A percentile compares a stretch with the other conserved stretches of the same genome.
Conservation (phyloP, 345 rosid genomes). For the Syzygium jambos region DNA sequence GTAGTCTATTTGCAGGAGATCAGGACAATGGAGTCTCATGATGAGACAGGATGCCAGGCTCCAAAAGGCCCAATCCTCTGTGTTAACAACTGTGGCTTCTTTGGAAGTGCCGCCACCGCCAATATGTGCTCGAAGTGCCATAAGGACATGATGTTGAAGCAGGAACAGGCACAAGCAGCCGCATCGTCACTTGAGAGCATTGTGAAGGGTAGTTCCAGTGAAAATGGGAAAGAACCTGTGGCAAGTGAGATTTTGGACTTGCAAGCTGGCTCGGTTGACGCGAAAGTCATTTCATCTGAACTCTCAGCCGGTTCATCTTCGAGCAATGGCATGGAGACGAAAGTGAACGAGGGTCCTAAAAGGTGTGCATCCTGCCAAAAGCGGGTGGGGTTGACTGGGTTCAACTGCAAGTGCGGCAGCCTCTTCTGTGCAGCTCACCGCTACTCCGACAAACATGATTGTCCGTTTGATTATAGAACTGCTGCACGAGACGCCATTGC, state of each 20-base stretch:
- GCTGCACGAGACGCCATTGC: constrained; percentile 50
- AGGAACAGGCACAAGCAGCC: constrained; percentile 37
- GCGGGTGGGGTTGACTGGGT: constrained; percentile 62
- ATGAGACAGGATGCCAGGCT: constrained; percentile 50
- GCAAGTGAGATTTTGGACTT: constrained; percentile 8
- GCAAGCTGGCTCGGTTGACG: constrained; percentile 11
- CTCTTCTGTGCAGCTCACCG: constrained; percentile 61
- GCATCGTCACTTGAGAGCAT: constrained; percentile 33
- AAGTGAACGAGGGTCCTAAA: constrained; percentile 32
- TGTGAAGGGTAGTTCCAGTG: constrained; percentile 23
- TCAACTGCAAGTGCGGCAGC: constrained; percentile 55
- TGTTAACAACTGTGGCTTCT: constrained; percentile 49
- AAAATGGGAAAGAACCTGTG: constrained; percentile 16
- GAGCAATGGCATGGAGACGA: constrained; percentile 7
- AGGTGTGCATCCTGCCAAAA: constrained; percentile 47
- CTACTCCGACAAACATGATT: constrained; percentile 62
- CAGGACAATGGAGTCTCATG: constrained; percentile 33
- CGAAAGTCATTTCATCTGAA: constrained; percentile 8
- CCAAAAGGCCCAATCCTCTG: constrained; percentile 42
- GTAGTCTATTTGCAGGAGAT: constrained; percentile 11
- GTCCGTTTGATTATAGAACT: constrained; percentile 53
- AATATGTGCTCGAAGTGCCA: constrained; percentile 59
- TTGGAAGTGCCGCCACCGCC: constrained; percentile 49
- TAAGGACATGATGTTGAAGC: constrained; percentile 35
- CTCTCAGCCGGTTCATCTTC: constrained; percentile 3